Evolutionary conservation across 768 basidiomycete genomes (phyloP).

Genomic region (Termitomyces sp.): DNA sequence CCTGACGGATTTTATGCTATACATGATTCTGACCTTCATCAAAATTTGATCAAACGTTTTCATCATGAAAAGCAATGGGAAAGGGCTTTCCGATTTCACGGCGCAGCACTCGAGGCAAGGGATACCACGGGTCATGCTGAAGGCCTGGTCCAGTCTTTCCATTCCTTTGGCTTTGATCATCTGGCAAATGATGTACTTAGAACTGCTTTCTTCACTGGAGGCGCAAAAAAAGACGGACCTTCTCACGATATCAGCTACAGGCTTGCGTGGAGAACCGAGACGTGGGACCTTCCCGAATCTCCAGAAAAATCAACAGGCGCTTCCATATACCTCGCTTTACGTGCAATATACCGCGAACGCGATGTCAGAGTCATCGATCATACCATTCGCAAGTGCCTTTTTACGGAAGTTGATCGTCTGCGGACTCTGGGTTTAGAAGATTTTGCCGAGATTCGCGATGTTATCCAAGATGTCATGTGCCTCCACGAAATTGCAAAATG

Average conservation of each 20-base stretch:
- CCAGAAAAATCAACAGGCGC: slow-evolving; percentile 41
- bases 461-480: slow-evolving; percentile 71
- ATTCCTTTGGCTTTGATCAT: slow-evolving; percentile 85
- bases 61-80: slow-evolving; percentile 94
- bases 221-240: slow-evolving; percentile 19
- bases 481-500: slow-evolving; percentile 72
- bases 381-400: slow-evolving; percentile 45
- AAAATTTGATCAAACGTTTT: slow-evolving; percentile 78
- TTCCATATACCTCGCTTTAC: slow-evolving; percentile 72
- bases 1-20: slow-evolving; percentile 99
- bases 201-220: slow-evolving; percentile 25
- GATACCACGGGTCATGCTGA: slow-evolving; percentile 37
- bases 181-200: slow-evolving; percentile 74
- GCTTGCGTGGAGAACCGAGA: slow-evolving; percentile 91
- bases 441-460: slow-evolving; percentile 67
- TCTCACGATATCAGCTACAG: slow-evolving; percentile 60
- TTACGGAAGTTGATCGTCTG: slow-evolving; percentile 60
- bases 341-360: slow-evolving; percentile 78
- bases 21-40: slow-evolving; percentile 66
- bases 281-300: slow-evolving; percentile 87
- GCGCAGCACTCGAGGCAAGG: slow-evolving; percentile 73
- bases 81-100: slow-evolving; percentile 86
- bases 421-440: slow-evolving; percentile 70
- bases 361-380: slow-evolving; percentile 42
- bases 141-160: slow-evolving; percentile 75